These are phyloP conservation scores for Pestalotiopsis sp. DNA, from an alignment of 2,329 filamentous ascomycete species.

Conservation along the genomic window DNA sequence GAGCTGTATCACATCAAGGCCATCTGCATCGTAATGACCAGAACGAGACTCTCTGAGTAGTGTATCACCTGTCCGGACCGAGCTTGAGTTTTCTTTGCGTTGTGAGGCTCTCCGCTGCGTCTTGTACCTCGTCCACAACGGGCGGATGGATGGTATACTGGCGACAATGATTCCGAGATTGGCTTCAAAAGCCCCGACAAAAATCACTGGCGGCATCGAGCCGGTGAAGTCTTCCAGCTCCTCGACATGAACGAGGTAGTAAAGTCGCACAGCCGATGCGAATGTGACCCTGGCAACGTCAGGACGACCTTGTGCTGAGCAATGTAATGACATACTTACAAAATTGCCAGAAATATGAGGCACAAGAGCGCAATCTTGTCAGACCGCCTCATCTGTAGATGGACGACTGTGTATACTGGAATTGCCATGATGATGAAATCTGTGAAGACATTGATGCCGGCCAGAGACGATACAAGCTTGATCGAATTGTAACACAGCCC, in stretches of 20 bases:
- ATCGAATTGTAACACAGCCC: background rate
- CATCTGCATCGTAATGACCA: background rate
- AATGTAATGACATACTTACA: background rate
- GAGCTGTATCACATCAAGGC: background rate
- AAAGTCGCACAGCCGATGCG: background rate
- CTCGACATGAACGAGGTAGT: background rate
- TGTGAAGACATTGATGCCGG: background rate
- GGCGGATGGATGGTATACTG: background rate
- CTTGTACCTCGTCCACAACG: background rate
- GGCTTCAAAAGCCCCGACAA: background rate
- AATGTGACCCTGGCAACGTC: background rate
- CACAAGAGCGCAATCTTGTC: background rate
- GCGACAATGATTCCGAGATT: background rate
- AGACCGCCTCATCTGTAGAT: background rate
- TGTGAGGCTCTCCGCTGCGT: background rate
- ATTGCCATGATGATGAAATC: background rate
- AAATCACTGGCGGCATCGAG: background rate
- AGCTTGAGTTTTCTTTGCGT: background rate
- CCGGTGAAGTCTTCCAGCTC: background rate
- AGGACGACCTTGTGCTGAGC: background rate
- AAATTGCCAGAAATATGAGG: background rate
- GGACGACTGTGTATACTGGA: background rate
- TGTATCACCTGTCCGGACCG: background rate
- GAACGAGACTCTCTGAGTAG: background rate
- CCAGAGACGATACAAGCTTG: background rate